Conservation (phyloP, 805 yeast genomes). For the Saccharomycopsis lassenensis region DNA sequence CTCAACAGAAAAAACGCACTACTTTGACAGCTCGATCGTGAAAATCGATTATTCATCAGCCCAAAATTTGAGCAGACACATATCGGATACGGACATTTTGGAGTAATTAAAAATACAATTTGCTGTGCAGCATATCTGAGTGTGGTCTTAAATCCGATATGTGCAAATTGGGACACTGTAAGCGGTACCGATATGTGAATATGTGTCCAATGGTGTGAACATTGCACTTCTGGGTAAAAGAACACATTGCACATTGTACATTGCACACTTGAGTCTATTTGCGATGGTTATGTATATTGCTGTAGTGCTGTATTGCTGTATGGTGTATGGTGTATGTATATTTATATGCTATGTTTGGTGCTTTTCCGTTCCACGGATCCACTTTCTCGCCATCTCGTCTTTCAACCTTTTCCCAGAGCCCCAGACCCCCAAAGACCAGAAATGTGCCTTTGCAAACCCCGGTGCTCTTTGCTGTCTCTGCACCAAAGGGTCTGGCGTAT, state of each 20-base stretch:
- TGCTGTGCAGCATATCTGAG: too few species aligned
- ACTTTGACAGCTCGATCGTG: too few species aligned
- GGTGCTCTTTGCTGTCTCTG: conserved; percentile 26
- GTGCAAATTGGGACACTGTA: too few species aligned
- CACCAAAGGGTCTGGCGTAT: not conserved
- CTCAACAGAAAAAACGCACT: too few species aligned
- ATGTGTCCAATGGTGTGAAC: not conserved
- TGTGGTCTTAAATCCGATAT: too few species aligned
- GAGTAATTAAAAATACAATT: too few species aligned
- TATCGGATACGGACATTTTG: too few species aligned
- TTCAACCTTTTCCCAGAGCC: conserved; percentile 37
- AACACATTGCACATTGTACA: not conserved
- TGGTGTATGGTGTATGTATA: not conserved
- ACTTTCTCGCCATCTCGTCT: conserved; percentile 43
- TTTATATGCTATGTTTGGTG: not conserved
- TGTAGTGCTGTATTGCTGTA: not conserved
- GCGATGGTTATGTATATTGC: not conserved
- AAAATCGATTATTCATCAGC: too few species aligned
- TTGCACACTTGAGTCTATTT: too few species aligned
- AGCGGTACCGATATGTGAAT: too few species aligned
- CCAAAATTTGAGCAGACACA: too few species aligned
- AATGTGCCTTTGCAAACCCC: conserved; percentile 34
- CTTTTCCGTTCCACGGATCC: conserved; percentile 36
- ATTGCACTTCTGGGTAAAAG: not conserved
- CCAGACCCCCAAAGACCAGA: conserved; percentile 66